Base-by-base conservation (phyloP, 805 yeast species). In the Metschnikowia lochheadii region DNA sequence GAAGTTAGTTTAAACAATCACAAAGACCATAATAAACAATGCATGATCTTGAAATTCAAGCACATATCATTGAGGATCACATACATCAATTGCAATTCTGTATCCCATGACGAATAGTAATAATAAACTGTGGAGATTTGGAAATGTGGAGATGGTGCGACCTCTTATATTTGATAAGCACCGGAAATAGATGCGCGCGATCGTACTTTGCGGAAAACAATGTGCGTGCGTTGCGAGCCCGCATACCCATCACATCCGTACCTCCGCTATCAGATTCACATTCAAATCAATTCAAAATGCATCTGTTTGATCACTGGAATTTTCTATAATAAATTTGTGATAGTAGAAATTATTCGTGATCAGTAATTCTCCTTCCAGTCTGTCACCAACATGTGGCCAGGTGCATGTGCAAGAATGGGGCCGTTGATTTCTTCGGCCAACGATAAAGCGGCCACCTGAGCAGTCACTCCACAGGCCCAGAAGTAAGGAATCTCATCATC, bases 401-500 rank as follows among this genome's bases (percentile, higher is more conserved):
- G 72, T 8, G 63, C 55, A 50, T 70, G 76, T 1, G 68, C 63
- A 56, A 70, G 61, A 2, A 65, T 65, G 6, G 52, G 55, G 5
- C 71, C 75, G 14, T 58, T 54, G 14, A 69, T 63, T 38, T 55
- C 43, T 13, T 53, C 53, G 15, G 67, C 70, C 8, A 58, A 56
- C 21, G 57, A 51, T 47, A 59, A 55, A 14, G 68, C 67, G 2
- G 71, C 73, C 3, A 58, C 40, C 50, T 71, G 75, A 3, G 77
- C 74, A 8, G 77, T 72, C 20, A 73, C 75, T 6, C 77, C 77
- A 49, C 77, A 73, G 1, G 68, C 77, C 77, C 77, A 73, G 49
- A 73, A 73, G 2, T 72, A 75, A 2, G 78, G 77, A 3, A 73
- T 50, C 47, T 73, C 76, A 40, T 61, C 73, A 0, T 58, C 65